Conservation (phyloP, 2,329 filamentous ascomycete genomes). For the Fusarium albosuccineum region DNA sequence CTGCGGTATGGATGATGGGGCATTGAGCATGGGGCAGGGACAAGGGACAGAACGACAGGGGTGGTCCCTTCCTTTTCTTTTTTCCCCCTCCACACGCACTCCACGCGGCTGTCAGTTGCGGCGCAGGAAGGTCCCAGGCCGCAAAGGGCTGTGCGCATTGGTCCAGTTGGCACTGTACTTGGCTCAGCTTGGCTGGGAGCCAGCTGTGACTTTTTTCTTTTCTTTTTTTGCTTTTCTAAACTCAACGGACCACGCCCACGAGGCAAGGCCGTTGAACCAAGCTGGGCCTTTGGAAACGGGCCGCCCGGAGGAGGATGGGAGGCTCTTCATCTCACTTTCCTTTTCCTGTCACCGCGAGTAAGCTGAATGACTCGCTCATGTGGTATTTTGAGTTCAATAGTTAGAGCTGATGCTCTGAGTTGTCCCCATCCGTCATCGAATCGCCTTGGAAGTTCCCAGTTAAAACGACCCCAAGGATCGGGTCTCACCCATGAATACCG, state of each 20-base stretch:
- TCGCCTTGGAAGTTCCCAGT: background rate
- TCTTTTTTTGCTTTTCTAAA: slow-evolving; percentile 15
- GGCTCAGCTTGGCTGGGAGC: background rate
- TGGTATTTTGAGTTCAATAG: slow-evolving; percentile 8
- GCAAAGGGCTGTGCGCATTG: slow-evolving; percentile 11
- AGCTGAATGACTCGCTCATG: slow-evolving; percentile 30
- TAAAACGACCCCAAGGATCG: slow-evolving; percentile 16
- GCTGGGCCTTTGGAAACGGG: background rate
- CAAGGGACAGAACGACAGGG: slow-evolving; percentile 39
- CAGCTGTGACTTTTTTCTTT: slow-evolving; percentile 18
- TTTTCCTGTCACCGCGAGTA: background rate
- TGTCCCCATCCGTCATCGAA: slow-evolving; percentile 6
- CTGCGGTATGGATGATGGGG: slow-evolving; percentile 39
- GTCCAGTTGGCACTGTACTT: background rate
- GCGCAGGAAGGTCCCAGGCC: slow-evolving; percentile 31
- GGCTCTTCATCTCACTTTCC: slow-evolving; percentile 1
- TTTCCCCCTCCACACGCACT: slow-evolving; percentile 23
- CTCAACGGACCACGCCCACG: background rate
- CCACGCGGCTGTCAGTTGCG: slow-evolving; percentile 39
- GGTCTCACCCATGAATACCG: slow-evolving; percentile 3
- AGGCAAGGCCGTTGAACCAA: slow-evolving; percentile 26
- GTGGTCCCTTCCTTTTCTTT: slow-evolving; percentile 30
- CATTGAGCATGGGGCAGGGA: slow-evolving; percentile 46
- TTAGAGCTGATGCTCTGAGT: slow-evolving; percentile 1
- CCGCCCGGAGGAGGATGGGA: no score